phyloP scores from a whole-genome alignment of 352 stramenopile genomes.

The Pythium aquatile region DNA sequence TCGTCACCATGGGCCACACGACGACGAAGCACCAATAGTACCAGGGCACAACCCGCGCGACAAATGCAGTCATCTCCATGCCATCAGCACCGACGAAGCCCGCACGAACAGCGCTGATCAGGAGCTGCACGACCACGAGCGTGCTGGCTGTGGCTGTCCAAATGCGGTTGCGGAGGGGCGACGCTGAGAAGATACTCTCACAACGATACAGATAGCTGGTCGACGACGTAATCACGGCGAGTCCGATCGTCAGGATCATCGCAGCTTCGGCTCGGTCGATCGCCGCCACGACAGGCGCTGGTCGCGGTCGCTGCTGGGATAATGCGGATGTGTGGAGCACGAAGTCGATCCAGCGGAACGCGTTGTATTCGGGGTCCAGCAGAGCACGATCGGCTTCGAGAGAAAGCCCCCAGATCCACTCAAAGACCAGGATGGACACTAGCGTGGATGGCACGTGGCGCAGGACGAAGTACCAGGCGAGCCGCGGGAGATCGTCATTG shows the following conservation, averaged over 20 bases:
- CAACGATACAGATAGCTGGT: conserved; percentile 75
- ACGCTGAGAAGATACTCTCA: conserved; percentile 66
- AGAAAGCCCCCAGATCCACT: conserved; percentile 70
- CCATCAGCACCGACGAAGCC: conserved; percentile 49
- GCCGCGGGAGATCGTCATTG: conserved; percentile 52
- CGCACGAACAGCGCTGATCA: conserved; percentile 42
- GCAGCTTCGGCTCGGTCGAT: conserved; percentile 72
- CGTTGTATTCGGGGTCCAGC: conserved; percentile 24
- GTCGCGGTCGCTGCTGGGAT: conserved; percentile 46
- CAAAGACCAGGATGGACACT: conserved; percentile 58
- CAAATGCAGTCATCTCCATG: conserved; percentile 50
- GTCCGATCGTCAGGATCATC: conserved; percentile 66
- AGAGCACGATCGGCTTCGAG: conserved; percentile 36
- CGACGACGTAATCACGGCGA: conserved; percentile 70
- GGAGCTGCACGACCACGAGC: conserved; percentile 49
- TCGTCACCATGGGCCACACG: conserved; percentile 58
- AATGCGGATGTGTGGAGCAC: conserved; percentile 43
- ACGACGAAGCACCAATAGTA: conserved; percentile 52
- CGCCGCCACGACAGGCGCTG: conserved; percentile 44
- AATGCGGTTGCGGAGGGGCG: conserved; percentile 68
- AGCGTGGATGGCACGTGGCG: conserved; percentile 68
- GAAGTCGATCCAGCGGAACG: conserved; percentile 65
- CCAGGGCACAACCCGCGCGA: conserved; percentile 51
- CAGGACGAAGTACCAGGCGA: conserved; percentile 67
- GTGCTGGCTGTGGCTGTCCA: conserved; percentile 45